Evolutionary conservation across 2,329 filamentous ascomycete species (phyloP).

Genomic region (Thielaviopsis punctulata): DNA sequence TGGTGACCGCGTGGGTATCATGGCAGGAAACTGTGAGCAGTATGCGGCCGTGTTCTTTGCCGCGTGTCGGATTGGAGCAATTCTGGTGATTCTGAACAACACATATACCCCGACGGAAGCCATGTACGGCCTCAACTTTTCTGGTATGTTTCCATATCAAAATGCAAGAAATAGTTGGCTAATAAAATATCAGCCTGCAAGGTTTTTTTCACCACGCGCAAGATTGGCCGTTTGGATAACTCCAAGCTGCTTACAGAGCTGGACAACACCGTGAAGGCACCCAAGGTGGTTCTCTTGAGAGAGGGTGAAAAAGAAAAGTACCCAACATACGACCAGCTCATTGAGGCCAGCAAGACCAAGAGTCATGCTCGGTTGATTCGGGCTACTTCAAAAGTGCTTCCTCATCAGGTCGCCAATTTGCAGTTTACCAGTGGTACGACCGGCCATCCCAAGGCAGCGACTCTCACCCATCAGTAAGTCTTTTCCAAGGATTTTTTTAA

Average conservation of each 20-base stretch:
- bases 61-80: conserved; percentile 46
- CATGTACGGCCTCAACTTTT: conserved; percentile 52
- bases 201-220: conserved; percentile 54
- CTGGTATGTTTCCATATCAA: conserved; percentile 30
- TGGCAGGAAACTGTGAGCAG: conserved; percentile 67
- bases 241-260: conserved; percentile 38
- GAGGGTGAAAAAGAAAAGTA: conserved; percentile 36
- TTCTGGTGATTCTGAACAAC: conserved; percentile 65
- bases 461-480: conserved; percentile 51
- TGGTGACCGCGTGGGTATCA: conserved; percentile 56
- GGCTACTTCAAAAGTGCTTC: conserved; percentile 36
- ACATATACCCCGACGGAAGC: conserved; percentile 62
- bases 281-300: conserved; percentile 44
- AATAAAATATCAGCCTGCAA: conserved; percentile 38
- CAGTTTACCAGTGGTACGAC: conserved; percentile 66
- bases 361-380: conserved; percentile 33
- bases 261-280: conserved; percentile 25
- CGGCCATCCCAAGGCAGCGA: conserved; percentile 54
- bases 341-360: conserved; percentile 32
- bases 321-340: conserved; percentile 40
- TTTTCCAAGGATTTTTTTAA: not conserved
- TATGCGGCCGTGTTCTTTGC: conserved; percentile 65
- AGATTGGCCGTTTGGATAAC: conserved; percentile 50
- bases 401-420: conserved; percentile 54
- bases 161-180: not conserved